phyloP scores from a whole-genome alignment of 2,329 filamentous ascomycete genomes.

The Neonectria sp. region DNA sequence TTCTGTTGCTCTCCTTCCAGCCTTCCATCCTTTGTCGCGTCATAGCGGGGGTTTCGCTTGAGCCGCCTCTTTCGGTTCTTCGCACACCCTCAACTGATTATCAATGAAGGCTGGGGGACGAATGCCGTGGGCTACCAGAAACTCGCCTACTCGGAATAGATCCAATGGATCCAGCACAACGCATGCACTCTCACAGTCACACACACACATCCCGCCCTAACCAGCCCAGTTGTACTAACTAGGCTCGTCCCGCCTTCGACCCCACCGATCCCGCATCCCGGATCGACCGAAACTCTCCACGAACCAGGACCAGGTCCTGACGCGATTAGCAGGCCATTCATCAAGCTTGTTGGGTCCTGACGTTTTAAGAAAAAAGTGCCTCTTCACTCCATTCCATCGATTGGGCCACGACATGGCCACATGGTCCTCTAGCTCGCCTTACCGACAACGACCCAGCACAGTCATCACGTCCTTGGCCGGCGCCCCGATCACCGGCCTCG shows the following conservation, averaged over 20 bases:
- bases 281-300: slow-evolving; percentile 39
- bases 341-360: slow-evolving; percentile 10
- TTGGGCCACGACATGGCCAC: slow-evolving; percentile 35
- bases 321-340: slow-evolving; percentile 17
- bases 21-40: slow-evolving; percentile 31
- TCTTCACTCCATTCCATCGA: slow-evolving; percentile 24
- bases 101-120: background rate
- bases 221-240: slow-evolving; percentile 32
- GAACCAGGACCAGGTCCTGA: slow-evolving; percentile 30
- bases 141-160: background rate
- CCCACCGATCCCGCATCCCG: slow-evolving; percentile 43
- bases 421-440: slow-evolving; percentile 28
- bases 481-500: slow-evolving; percentile 40
- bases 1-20: slow-evolving; percentile 7
- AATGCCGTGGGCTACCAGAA: slow-evolving; percentile 17
- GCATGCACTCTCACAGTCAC: background rate
- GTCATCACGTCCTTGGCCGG: slow-evolving; percentile 29
- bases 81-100: slow-evolving; percentile 4
- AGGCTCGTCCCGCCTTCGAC: slow-evolving; percentile 47
- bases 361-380: slow-evolving; percentile 23
- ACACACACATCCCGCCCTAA: background rate
- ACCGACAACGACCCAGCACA: slow-evolving; percentile 25
- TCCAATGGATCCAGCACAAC: slow-evolving; percentile 20
- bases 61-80: slow-evolving; percentile 28
- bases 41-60: slow-evolving; percentile 29